Evolutionary conservation across 2,329 filamentous ascomycete genomes (phyloP), one percentile per base, ranked within the genome.

Genomic region (Claviceps arundinis): DNA sequence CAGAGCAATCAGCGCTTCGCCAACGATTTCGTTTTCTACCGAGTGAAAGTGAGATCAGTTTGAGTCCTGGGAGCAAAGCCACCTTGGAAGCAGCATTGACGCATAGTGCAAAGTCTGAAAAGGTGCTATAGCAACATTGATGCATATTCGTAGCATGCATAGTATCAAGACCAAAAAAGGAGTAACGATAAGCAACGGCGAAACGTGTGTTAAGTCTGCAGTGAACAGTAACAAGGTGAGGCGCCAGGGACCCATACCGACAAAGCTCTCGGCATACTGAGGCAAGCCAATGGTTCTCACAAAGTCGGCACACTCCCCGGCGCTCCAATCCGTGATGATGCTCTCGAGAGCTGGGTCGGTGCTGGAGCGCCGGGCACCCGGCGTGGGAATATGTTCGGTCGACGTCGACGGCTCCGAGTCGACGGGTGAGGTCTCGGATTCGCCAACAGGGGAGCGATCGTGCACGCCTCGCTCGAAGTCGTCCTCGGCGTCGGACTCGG

Each of bases 11-110:
- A 98, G 74, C 50, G 88, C 91, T 66, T 97, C 89, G 58, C 93
- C 93, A 40, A 90, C 85, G 60, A 98, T 94, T 57, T 89, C 89
- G 64, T 98, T 95, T 63, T 96, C 93, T 93, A 66, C 50, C 52
- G 34, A 37, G 42, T 26, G 45, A 42, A 54, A 61, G 59, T 56
- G 64, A 16, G 14, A 26, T 22, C 22, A 22, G 26, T 34, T n/a
- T 11, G 2, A 19, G 24, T 16, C 6, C 24, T 45, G 30, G 1
- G 9, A 34, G 30, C 8, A 34, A 34, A 11, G 9, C 30, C 30
- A 34, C 30, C 30, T 34, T 34, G 30, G 9, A 34, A 34, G 9
- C 30, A 34, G 30, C 30, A 34, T 34, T 34, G 9, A 34, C 3
- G 30, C 30, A 34, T 11, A 11, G 9, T 34, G 9, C 30, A 34